phyloP scores from a whole-genome alignment of 2,329 filamentous ascomycete genomes.

The Lachnellula cervina region DNA sequence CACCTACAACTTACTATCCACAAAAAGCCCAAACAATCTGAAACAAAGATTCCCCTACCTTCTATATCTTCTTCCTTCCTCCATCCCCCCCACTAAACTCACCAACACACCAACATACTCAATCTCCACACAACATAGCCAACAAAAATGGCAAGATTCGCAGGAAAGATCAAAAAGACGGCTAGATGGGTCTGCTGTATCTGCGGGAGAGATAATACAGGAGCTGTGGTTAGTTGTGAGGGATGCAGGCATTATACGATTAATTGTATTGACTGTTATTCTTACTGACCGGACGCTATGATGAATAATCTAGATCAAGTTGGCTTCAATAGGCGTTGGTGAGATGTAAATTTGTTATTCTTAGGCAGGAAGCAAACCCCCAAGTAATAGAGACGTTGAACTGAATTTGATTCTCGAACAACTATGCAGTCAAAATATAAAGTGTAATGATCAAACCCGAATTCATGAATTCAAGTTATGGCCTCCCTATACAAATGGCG shows the following conservation, averaged over 20 bases:
- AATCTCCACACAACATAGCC: neutral
- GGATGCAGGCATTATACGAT: neutral
- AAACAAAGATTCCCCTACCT: too few relatives aligned
- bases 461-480: slow-evolving; percentile 7
- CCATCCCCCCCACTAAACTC: neutral
- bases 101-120: neutral
- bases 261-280: neutral
- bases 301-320: neutral
- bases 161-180: neutral
- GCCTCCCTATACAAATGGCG: slow-evolving; percentile 5
- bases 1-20: too few relatives aligned
- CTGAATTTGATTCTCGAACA: neutral
- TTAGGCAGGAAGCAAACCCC: neutral
- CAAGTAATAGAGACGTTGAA: neutral
- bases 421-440: too few relatives aligned
- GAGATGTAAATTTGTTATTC: neutral
- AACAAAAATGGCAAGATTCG: neutral
- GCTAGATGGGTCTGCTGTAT: neutral
- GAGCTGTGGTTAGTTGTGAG: slow-evolving; percentile 1
- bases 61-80: neutral
- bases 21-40: too few relatives aligned
- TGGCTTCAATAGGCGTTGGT: neutral
- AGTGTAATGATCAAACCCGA: too few relatives aligned
- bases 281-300: neutral
- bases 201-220: neutral